Evolutionary conservation across 2,329 filamentous ascomycete genomes (phyloP), one percentile per base, ranked within the genome.

Genomic region (Plenodomus biglobosus): DNA sequence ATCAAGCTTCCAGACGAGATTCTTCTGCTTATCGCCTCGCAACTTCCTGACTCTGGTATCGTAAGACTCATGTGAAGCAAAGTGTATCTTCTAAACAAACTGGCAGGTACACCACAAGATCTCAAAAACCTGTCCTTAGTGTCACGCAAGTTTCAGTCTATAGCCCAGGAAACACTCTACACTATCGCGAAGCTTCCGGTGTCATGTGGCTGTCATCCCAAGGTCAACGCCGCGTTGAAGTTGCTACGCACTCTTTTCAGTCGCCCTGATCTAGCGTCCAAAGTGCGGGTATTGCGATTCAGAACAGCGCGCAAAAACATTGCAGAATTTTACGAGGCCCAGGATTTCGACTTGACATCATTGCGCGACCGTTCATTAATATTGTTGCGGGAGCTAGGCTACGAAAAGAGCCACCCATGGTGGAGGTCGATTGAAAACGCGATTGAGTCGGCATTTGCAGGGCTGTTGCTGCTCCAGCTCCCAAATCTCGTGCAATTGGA

Each of bases 401-500:
- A 55, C 42, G 10, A 13, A 1, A 39, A 39, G 8, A 46, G 36
- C 3, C 50, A 61, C 20, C 48, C 54, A 6, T 65, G 62, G 61
- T 44, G 38, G 20, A 38, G 48, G 10, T 59, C 58, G 2, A 40
- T 64, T 18, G 46, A 53, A 15, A 58, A 62, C 35, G 55, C 52
- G 11, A 46, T 65, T n/a, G 61, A 65, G 20, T 64, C 59, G 4
- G 57, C 58, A 1, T 64, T 58, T 21, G 58, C 48, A 10, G 62
- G 62, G 3, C 15, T 64, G 2, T 35, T 65, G 8, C 44, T 65
- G 2, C 35, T 46, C 2, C 37, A 62, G 1, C 43, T 64, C 5
- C 61, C 62, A 7, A 62, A 56, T n/a, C 44, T 64, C 6, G 38
- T 21, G 3, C 48, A 55, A 6, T 48, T 65, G 16, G 52, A 59